Evolutionary conservation across 305 asterid species (phyloP).

Genomic region (Fraxinus platypoda): DNA sequence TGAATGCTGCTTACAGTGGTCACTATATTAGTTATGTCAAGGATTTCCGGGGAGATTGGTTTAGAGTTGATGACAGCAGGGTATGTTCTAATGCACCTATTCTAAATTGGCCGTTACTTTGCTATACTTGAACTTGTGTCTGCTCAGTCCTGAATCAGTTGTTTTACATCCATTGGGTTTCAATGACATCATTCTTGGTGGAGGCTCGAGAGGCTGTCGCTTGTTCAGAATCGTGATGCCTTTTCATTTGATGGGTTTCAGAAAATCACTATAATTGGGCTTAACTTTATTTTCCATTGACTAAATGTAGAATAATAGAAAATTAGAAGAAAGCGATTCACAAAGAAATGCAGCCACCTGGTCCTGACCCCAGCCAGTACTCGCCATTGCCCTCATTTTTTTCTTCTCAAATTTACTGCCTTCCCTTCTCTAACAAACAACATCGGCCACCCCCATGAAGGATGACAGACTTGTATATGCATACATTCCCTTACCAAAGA

Average conservation of each 20-base stretch:
- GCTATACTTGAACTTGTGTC: not conserved
- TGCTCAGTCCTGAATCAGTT: not conserved
- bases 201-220: not conserved
- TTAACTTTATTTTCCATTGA: not conserved
- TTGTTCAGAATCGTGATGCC: not conserved
- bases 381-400: not conserved
- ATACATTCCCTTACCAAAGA: not conserved
- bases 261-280: not conserved
- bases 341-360: not conserved
- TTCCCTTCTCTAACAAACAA: not conserved
- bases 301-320: not conserved
- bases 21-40: constrained; percentile 62
- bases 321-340: not conserved
- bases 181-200: not conserved
- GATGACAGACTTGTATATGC: not conserved
- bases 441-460: not conserved
- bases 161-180: not conserved
- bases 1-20: constrained; percentile 48
- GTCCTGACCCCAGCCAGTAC: not conserved
- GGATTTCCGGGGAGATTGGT: constrained; percentile 51
- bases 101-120: not conserved
- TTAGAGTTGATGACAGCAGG: constrained; percentile 53
- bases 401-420: not conserved
- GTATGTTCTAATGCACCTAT: constrained; percentile 30
- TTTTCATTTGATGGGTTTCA: not conserved